Base-by-base conservation (phyloP, 371 early-diverging fungal genomes). In the Conidiobolus coronatus region DNA sequence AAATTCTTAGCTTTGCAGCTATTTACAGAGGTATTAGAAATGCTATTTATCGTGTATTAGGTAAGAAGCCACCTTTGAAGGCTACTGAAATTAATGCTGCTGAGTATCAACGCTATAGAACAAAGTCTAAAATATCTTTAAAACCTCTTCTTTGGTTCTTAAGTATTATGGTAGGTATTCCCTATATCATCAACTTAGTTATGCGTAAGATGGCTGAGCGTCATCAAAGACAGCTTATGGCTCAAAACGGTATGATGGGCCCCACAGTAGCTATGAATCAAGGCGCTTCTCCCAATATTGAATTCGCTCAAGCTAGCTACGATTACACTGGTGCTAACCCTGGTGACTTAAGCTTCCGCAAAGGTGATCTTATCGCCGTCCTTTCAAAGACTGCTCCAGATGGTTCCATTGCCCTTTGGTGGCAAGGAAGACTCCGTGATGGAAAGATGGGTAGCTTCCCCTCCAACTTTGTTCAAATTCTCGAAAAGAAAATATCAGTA, bases 371-470 rank as follows among this genome's bases (percentile, higher is more conserved):
- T 19, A 68, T 95, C 20, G 86, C 88, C 1, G 73, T 95, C 50
- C 54, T 78, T 52, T 73, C 68, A 45, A 71, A 70, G 45, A 82
- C 81, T 1, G 70, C 71, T n/a, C 74, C 77, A 21, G 75, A 75
- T 46, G 44, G 51, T 1, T 73, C 69, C 45, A 15, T 7, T 8
- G 24, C 46, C n/a, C 13, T 12, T 20, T 93, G 94, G 94, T 95
- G 96, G 96, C 66, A 80, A 40, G 93, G 94, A 15, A 59, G 82
- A 44, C 59, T 77, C 13, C 70, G 84, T 36, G 67, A 70, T 43
- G 94, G 96, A 0, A 63, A 65, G 13, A 71, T 84, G 52, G 96
- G 94, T 2, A 63, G 81, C 40, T 91, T 95, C 65, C 94, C 96
- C 0, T 68, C 81, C 43, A 90, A 75, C 53, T 91, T 86, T 57